Base-by-base conservation (phyloP, 306 rosid species). In the Quercus berberidifolia region DNA sequence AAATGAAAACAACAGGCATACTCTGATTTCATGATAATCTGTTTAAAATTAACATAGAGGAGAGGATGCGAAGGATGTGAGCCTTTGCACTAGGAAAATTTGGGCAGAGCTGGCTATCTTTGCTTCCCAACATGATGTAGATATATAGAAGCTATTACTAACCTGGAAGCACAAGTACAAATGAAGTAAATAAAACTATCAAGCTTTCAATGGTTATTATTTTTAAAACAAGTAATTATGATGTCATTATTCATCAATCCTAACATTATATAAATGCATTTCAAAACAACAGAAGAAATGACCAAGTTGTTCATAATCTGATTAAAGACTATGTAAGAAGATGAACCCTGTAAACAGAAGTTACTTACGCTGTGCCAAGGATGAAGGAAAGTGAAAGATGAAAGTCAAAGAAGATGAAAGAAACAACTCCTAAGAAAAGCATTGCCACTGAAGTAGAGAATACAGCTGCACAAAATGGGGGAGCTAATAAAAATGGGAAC, bases 381-480 rank as follows among this genome's bases (percentile, higher is more conserved):
- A 94, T 91, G 80, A 94, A 94, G 80, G 99, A 95, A 31, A 92
- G 97, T 75, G 97, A 94, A 68, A 92, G 95, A 82, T 94, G 91
- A 86, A 94, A 94, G 58, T 93, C 90, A 91, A 92, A 92, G 72
- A 94, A 91, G 67, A 91, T 91, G 76, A 92, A 95, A 72, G 99
- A 94, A 74, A 94, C 92, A 75, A 92, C 74, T 31, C 97, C 99
- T n/a, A 97, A 92, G 77, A 94, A 97, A 79, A 92, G 87, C 97
- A 94, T 94, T 54, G 99, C 97, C 87, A 94, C 97, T 6, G 99
- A 94, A 76, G 99, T 91, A 67, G 99, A 67, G 99, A 94, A 82
- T 94, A 94, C 59, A 94, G 97, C 99, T 92, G 90, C 74, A 81
- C 60, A 83, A 73, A 49, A 71, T 78, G 64, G 71, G 68, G 70